Conservation (phyloP, 345 rosid species). For the Populus nigra region DNA sequence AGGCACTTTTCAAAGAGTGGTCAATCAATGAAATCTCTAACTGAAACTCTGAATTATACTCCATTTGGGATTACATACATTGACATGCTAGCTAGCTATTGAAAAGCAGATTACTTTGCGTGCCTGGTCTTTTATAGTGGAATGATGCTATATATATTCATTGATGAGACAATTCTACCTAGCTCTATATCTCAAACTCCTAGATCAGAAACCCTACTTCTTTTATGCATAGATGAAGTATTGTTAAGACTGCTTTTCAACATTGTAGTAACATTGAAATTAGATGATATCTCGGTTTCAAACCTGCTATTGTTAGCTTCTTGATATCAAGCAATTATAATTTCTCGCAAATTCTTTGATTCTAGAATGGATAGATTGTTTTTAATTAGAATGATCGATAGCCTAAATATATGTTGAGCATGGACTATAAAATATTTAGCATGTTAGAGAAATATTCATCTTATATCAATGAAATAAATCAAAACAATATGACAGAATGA, state of each 20-base stretch:
- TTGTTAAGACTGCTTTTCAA: not conserved
- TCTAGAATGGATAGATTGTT: not conserved
- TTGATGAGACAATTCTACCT: conserved; percentile 7
- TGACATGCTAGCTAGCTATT: conserved; percentile 7
- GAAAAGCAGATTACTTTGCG: not conserved
- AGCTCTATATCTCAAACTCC: too few species aligned
- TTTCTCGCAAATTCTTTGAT: not conserved
- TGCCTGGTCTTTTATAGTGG: not conserved
- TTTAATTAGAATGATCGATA: not conserved
- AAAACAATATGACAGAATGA: too few species aligned
- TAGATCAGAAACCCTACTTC: too few species aligned
- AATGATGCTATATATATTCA: not conserved
- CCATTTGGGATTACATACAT: not conserved
- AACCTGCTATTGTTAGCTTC: not conserved
- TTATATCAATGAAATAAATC: too few species aligned
- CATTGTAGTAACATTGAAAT: not conserved
- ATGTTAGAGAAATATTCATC: too few species aligned
- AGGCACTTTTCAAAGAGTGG: conserved; percentile 30
- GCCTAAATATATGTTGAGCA: not conserved
- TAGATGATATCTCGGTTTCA: not conserved
- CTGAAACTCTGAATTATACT: not conserved
- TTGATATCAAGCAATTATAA: not conserved
- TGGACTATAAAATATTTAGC: too few species aligned
- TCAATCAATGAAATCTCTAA: conserved; percentile 26
- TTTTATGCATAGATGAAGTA: not conserved